Base-by-base conservation (phyloP, 352 stramenopile genomes). In the Globisporangium mamillatum region DNA sequence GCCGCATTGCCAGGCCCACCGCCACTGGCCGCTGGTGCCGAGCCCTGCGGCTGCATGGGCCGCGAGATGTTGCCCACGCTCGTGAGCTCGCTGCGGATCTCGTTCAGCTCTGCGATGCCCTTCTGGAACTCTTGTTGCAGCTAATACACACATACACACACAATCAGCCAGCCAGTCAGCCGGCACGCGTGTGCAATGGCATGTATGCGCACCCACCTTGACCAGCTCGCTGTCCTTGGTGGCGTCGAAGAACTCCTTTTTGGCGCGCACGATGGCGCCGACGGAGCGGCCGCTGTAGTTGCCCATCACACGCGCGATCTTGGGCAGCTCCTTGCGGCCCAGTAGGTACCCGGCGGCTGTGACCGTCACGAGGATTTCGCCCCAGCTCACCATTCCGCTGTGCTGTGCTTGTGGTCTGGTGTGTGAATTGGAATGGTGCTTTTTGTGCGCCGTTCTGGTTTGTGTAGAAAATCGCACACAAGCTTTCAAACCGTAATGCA, bases 221-320 rank as follows among this genome's bases (percentile, higher is more conserved):
- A 93, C 81, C 5, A 93, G 79, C 44, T 93, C 80, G 58, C 86
- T 90, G 79, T 92, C 81, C 50, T 86, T 89, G 1, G 86, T 93
- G 25, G 83, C 86, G 73, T 93, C 82, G 59, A 92, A 93, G 70
- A 92, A 93, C 75, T 93, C 83, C 55, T 91, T 87, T 71, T 93
- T 93, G 41, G 86, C 86, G 56, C 86, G 86, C 32, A 93, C 63
- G 52, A 92, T 84, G 9, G 86, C 86, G 29, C 86, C 86, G 9
- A 93, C 76, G 0, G 77, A 82, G 57, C 86, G 81, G 1, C 86
- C 86, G 29, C 73, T 79, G 72, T 90, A 91, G 18, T 84, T 24
- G 0, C 86, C 86, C 12, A 88, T 27, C 29, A 89, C 81, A 61
- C 76, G 81, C 1, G 79, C 84, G 57, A 92, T 72, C 74, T 90